Base-by-base conservation (phyloP, 192 early-diverging fungal species). In the Coemansia sp. region DNA sequence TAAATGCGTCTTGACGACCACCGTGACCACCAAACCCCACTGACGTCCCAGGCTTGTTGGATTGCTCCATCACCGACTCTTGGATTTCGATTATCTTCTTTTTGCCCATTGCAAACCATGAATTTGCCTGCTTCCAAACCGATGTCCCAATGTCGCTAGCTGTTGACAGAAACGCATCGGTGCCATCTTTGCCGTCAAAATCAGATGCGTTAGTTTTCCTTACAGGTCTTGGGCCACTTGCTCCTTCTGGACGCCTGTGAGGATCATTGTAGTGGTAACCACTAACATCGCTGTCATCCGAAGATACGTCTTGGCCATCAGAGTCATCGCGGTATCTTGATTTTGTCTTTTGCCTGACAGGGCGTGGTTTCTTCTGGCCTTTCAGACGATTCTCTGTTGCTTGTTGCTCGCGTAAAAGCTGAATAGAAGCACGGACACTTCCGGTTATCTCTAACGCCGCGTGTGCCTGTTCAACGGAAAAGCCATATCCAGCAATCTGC, bases 401-500 rank as follows among this genome's bases (percentile, higher is more conserved):
- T 45, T 63, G 52, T 32, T 82, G 80, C 39, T 82, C 80, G 41
- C 69, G 71, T 32, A 82, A 43, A 32, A 82, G 66, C 54, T 71
- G 70, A 13, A 86, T 78, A 6, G 88, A 75, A 52, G 90, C 86
- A 0, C 86, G 82, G n/a, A 89, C 85, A 60, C 76, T 86, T 12
- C 85, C 86, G 2, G 88, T 85, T 41, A 88, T 90, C 39, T 85
- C 86, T 54, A 97, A 71, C 5, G 95, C 94, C 18, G 82, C 67
- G 48, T 69, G 79, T 1, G 94, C 88, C 59, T 87, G 81, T 8
- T 86, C 84, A 0, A 74, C 74, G 19, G 90, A 84, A 69, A 94
- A 97, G 1, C 94, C 94, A 88, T 94, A 92, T 32, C 86, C 87
- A 13, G 88, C 85, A 45, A 97, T 84, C 76, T 90, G 86, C 5